Evolutionary conservation across 2,329 filamentous ascomycete genomes (phyloP), one percentile per base, ranked within the genome.

Genomic region (Cordyceps fumosorosea): DNA sequence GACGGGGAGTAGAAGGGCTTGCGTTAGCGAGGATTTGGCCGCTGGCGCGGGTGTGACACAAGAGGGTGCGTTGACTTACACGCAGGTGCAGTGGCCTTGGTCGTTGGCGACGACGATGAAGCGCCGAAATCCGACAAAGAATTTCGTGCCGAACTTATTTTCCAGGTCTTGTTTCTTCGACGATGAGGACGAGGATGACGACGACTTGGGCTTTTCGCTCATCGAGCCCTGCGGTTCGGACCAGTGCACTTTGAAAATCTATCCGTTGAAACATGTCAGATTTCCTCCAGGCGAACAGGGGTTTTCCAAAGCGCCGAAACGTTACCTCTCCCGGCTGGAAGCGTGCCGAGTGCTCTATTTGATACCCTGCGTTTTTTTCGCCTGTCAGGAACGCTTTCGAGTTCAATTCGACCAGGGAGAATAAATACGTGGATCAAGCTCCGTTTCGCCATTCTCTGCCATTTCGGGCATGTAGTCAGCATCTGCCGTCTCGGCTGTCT

Each of bases 211-310:
- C 45, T 66, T 67, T 12, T 73, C 72, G 16, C 71, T 71, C 22
- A 69, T 65, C 57, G 70, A 66, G 11, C 81, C 81, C 29, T 72
- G 71, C 0, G 82, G 82, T 54, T 85, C 81, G 10, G 78, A 76
- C 82, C 82, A 85, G 20, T 80, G 69, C 2, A 83, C 76, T 66
- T 84, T 85, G 71, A 84, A 82, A 20, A 85, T 78, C 81, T 83
- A 61, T 40, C 29, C 60, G 63, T 62, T 5, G 42, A 47, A n/a
- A 22, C 4, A 51, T 47, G 45, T 40, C 10, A 64, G 56, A 18
- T 6, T 22, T 24, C 26, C 29, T 14, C 1, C 34, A 44, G 29
- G 18, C 18, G 16, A 10, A 26, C 56, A 42, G 42, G 6, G 8
- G 29, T 29, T 7, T 10, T 29, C 8, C 10, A 20, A 20, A 8